Evolutionary conservation across 2,329 filamentous ascomycete species (phyloP).

Genomic region (Fusarium virguliforme): DNA sequence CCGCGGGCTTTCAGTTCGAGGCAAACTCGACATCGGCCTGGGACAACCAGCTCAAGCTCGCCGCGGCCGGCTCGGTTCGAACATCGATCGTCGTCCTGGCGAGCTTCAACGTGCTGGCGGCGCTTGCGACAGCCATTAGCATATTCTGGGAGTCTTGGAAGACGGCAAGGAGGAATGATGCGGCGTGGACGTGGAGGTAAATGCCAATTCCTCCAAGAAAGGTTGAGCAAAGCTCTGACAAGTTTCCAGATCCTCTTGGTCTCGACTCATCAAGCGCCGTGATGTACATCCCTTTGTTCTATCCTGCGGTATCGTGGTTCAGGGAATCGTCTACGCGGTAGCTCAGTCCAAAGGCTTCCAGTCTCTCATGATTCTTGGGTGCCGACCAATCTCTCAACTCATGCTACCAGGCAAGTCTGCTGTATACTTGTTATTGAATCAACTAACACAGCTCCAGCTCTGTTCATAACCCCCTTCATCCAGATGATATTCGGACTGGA

Average conservation of each 20-base stretch:
- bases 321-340: conserved; percentile 71
- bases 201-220: conserved; percentile 9
- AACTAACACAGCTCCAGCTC: conserved; percentile 59
- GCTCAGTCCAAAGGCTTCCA: conserved; percentile 71
- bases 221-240: conserved; percentile 27
- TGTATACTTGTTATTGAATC: not conserved
- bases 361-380: conserved; percentile 67
- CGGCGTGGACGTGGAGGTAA: conserved; percentile 62
- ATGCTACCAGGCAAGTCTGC: conserved; percentile 71
- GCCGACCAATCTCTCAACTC: conserved; percentile 69
- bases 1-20: conserved; percentile 53
- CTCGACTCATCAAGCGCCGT: conserved; percentile 63
- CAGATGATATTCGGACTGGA: conserved; percentile 78
- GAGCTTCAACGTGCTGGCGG: conserved; percentile 73
- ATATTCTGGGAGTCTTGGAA: conserved; percentile 72
- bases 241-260: conserved; percentile 56
- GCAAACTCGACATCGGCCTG: conserved; percentile 64
- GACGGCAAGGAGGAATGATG: conserved; percentile 60
- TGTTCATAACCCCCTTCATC: conserved; percentile 77
- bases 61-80: conserved; percentile 70
- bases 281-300: conserved; percentile 71
- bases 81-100: conserved; percentile 75
- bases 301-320: conserved; percentile 71
- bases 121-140: conserved; percentile 69
- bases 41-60: conserved; percentile 68